Evolutionary conservation across 2,329 filamentous ascomycete species (phyloP).

Genomic region (Chrysosporium queenslandicum): DNA sequence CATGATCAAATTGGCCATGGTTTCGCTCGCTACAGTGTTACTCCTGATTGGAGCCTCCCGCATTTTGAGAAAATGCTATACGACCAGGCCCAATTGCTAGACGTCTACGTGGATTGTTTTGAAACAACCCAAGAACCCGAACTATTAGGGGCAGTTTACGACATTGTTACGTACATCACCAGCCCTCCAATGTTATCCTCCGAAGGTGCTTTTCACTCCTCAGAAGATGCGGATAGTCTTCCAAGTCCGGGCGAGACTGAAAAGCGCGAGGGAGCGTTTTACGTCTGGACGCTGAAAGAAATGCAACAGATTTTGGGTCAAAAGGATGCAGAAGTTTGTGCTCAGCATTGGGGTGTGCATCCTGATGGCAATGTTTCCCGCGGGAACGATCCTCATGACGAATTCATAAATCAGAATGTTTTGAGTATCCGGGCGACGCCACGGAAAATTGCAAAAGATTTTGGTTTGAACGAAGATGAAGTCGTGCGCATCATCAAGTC

Average conservation of each 20-base stretch:
- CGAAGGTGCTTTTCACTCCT: slow-evolving; percentile 70
- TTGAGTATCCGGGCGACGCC: slow-evolving; percentile 60
- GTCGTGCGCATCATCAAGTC: slow-evolving; percentile 56
- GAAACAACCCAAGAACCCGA: slow-evolving; percentile 57
- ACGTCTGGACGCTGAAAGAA: slow-evolving; percentile 85
- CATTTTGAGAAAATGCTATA: slow-evolving; percentile 97
- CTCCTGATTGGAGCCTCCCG: slow-evolving; percentile 81
- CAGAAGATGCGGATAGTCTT: slow-evolving; percentile 81
- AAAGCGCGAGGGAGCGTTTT: slow-evolving; percentile 84
- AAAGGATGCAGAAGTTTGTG: slow-evolving; percentile 61
- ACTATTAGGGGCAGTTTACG: slow-evolving; percentile 66
- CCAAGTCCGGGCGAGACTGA: slow-evolving; percentile 64
- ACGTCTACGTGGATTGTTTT: slow-evolving; percentile 80
- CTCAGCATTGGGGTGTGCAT: slow-evolving; percentile 73
- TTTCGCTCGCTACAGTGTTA: slow-evolving; percentile 79
- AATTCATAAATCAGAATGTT: slow-evolving; percentile 91
- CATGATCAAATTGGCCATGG: slow-evolving; percentile 69
- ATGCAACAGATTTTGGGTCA: slow-evolving; percentile 65
- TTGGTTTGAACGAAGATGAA: slow-evolving; percentile 60
- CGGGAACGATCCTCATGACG: slow-evolving; percentile 78
- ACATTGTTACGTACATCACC: slow-evolving; percentile 79
- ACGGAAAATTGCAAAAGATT: slow-evolving; percentile 61
- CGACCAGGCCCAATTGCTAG: slow-evolving; percentile 78
- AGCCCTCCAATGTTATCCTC: slow-evolving; percentile 56
- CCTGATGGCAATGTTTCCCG: slow-evolving; percentile 77